Evolutionary conservation across 192 early-diverging fungal species (phyloP).

Genomic region (Glomus cerebriforme): DNA sequence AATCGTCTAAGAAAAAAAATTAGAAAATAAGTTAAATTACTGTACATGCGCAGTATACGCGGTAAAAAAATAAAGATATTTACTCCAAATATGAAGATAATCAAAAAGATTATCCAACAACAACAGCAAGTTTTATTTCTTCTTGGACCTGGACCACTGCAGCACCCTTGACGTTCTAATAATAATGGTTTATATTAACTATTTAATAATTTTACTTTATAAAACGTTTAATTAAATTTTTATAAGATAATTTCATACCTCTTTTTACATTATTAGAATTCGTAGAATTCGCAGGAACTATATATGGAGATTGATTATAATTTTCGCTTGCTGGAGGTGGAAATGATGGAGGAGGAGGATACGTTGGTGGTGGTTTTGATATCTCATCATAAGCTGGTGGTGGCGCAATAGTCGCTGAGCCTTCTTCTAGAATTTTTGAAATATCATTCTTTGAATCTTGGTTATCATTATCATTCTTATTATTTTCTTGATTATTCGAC

Average conservation of each 20-base stretch:
- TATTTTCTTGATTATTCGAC: too few relatives aligned
- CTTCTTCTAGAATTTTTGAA: neutral
- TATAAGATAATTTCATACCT: neutral
- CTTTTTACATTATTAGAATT: neutral
- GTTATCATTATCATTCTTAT: too few relatives aligned
- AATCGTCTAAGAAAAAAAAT: neutral
- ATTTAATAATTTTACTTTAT: too few relatives aligned
- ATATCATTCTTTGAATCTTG: too few relatives aligned
- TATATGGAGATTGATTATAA: neutral
- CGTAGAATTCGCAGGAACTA: too few relatives aligned
- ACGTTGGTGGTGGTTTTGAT: neutral
- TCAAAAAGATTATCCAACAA: neutral
- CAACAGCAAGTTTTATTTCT: neutral
- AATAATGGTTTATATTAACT: too few relatives aligned
- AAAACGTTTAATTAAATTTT: too few relatives aligned
- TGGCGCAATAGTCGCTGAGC: neutral
- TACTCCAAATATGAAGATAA: neutral
- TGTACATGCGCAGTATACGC: neutral
- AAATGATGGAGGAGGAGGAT: neutral
- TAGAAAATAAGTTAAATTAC: neutral
- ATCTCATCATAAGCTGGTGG: neutral
- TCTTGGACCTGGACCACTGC: neutral
- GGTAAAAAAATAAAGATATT: neutral
- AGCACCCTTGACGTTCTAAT: neutral
- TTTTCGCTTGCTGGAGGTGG: neutral